A percentile compares a stretch with the other conserved stretches of the same genome.
These are phyloP conservation scores for Lepidium africanum DNA, from an alignment of 345 rosid species.

Conservation along the genomic window DNA sequence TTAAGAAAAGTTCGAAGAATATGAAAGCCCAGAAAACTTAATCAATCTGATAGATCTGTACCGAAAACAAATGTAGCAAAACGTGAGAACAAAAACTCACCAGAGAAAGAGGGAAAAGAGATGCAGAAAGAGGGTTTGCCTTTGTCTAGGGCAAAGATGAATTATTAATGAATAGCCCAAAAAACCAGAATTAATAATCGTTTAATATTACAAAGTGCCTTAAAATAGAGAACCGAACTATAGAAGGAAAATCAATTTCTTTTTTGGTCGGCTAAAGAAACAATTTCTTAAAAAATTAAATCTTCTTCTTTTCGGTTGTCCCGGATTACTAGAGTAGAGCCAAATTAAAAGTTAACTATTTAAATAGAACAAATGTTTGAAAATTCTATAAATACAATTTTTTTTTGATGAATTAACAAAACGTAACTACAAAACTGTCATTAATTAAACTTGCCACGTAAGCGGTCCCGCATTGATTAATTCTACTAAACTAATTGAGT, in stretches of 20 bases:
- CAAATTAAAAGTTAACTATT: no score
- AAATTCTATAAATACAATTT: no score
- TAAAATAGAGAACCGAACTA: neutral
- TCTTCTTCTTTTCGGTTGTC: no score
- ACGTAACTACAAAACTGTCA: no score
- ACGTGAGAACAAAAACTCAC: neutral
- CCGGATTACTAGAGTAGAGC: no score
- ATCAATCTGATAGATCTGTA: slow-evolving; percentile 1
- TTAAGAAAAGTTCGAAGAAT: neutral
- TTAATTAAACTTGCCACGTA: no score
- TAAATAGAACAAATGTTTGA: no score
- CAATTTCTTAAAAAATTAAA: no score
- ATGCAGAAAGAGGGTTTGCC: neutral
- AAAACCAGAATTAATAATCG: neutral
- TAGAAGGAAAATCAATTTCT: neutral
- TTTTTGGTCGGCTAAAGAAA: no score
- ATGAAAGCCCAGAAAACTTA: neutral
- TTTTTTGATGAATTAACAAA: no score
- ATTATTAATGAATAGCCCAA: neutral
- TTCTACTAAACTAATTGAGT: no score
- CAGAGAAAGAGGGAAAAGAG: slow-evolving; percentile 13
- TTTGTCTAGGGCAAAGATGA: slow-evolving; percentile 1
- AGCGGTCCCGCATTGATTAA: no score
- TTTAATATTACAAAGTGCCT: neutral
- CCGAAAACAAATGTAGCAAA: neutral